Conservation (phyloP, 2,329 filamentous ascomycete species). For the Ophiostoma tasmaniense region DNA sequence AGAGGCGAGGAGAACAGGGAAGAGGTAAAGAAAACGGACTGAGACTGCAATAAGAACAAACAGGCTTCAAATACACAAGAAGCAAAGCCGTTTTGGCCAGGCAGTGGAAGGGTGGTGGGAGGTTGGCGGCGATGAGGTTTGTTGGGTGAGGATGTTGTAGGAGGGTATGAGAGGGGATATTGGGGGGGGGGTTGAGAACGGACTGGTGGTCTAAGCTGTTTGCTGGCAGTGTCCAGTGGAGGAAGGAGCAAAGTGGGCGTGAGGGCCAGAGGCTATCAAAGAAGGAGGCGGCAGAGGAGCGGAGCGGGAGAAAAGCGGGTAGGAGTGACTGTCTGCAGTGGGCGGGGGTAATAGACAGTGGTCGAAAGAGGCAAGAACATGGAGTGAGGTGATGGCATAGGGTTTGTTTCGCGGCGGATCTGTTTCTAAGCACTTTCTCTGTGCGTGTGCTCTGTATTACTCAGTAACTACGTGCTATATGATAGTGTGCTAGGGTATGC, state of each 20-base stretch:
- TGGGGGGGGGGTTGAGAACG: constrained; percentile 11
- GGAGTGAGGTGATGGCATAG: neutral
- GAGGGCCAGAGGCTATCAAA: neutral
- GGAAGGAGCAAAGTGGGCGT: neutral
- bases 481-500: neutral
- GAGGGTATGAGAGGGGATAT: neutral
- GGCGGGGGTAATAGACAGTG: neutral
- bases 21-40: neutral
- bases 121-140: constrained; percentile 11
- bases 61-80: neutral
- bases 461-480: neutral
- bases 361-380: neutral
- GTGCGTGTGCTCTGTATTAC: neutral
- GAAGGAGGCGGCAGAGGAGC: constrained; percentile 11
- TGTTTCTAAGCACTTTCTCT: neutral
- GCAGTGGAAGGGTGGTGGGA: neutral
- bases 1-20: neutral
- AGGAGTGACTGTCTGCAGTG: neutral
- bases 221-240: constrained; percentile 6
- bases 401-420: constrained; percentile 1
- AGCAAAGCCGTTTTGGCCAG: neutral
- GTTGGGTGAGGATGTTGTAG: constrained; percentile 11
- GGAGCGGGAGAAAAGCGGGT: constrained; percentile 12
- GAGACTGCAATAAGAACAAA: neutral
- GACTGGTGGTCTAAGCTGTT: neutral